Conservation (phyloP, 2,329 filamentous ascomycete species). For the Neonectria sp. region DNA sequence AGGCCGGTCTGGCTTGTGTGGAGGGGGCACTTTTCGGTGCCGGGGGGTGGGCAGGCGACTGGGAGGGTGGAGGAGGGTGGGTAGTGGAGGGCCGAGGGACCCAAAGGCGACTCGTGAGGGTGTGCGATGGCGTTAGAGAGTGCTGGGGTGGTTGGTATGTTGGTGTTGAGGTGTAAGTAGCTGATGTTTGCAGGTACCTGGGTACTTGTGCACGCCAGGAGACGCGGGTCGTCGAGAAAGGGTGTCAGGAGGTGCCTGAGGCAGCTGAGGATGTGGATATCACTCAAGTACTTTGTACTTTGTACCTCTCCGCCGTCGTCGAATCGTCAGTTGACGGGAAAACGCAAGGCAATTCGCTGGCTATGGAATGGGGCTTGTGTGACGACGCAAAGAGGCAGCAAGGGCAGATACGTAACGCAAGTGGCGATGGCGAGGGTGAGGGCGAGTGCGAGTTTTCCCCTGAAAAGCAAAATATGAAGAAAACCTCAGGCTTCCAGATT, state of each 20-base stretch:
- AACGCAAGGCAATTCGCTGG: constrained; percentile 22
- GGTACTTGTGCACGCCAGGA: constrained; percentile 25
- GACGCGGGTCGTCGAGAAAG: background rate
- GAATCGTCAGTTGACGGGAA: constrained; percentile 9
- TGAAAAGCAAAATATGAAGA: constrained; percentile 8
- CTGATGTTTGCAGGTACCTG: constrained; percentile 22
- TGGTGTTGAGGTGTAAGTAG: constrained; percentile 19
- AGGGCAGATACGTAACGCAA: constrained; percentile 18
- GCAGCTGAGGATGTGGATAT: constrained; percentile 13
- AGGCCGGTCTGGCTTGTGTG: constrained; percentile 26
- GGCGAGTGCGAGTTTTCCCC: constrained; percentile 11
- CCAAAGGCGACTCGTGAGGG: constrained; percentile 39
- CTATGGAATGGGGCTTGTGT: constrained; percentile 23
- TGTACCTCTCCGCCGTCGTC: constrained; percentile 26
- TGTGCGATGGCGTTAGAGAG: constrained; percentile 35
- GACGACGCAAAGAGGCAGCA: constrained; percentile 17
- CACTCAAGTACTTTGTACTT: constrained; percentile 16
- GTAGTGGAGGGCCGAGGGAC: constrained; percentile 29
- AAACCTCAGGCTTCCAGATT: constrained; percentile 24
- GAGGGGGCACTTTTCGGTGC: background rate
- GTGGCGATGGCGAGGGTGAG: constrained; percentile 10
- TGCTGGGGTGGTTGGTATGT: constrained; percentile 38
- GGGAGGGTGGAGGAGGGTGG: constrained; percentile 29
- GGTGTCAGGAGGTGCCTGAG: constrained; percentile 17
- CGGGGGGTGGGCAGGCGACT: constrained; percentile 17